A percentile compares a stretch with the other conserved stretches of the same genome.
phyloP scores from a whole-genome alignment of 345 rosid genomes.

The Eucalyptus rudis region DNA sequence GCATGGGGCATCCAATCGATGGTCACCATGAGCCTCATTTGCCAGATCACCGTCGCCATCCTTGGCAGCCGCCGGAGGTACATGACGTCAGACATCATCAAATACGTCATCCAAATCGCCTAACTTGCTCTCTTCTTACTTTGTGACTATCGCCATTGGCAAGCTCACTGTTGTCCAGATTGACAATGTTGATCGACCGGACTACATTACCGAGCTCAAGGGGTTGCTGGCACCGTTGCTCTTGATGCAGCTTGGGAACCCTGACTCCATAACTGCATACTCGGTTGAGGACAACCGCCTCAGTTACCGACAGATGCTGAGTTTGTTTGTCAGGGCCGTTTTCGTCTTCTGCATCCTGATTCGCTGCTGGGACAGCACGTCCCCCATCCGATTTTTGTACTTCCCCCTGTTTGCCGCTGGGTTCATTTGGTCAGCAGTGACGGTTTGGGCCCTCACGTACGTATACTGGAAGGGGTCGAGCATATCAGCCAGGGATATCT shows the following conservation, averaged over 20 bases:
- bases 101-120: not conserved
- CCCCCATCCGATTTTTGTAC: not conserved
- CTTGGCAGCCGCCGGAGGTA: conserved; percentile 1
- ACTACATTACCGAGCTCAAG: not conserved
- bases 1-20: not conserved
- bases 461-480: not conserved
- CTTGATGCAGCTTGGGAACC: not conserved
- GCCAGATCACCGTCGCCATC: not conserved
- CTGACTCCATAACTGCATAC: conserved; percentile 5
- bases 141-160: not conserved
- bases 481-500: not conserved
- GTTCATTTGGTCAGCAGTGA: not conserved
- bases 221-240: not conserved
- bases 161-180: not conserved
- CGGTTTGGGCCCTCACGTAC: not conserved
- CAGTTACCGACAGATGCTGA: conserved; percentile 1
- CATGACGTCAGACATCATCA: not conserved
- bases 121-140: conserved; percentile 1
- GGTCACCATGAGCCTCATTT: not conserved
- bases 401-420: conserved; percentile 1
- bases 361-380: not conserved
- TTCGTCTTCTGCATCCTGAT: not conserved
- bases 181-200: accelerated
- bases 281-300: conserved; percentile 6
- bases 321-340: not conserved